These are phyloP conservation scores for Baeospora myosura DNA, from an alignment of 1,284 basidiomycete species.

Conservation along the genomic window DNA sequence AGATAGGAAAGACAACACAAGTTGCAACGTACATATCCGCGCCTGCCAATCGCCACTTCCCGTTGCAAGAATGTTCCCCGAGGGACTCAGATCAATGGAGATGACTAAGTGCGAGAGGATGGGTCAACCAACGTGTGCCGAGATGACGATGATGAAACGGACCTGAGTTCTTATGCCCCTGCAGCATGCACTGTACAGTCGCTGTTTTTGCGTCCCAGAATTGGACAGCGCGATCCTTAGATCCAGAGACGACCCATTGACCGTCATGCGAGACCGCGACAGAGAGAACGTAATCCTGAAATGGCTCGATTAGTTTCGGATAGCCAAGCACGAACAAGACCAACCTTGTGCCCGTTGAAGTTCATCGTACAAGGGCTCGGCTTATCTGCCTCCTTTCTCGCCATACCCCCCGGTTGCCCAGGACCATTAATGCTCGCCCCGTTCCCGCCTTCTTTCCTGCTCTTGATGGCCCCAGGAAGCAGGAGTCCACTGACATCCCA, in stretches of 20 bases:
- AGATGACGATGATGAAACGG: slow-evolving; percentile 15
- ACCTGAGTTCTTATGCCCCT: slow-evolving; percentile 87
- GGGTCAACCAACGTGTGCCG: slow-evolving; percentile 41
- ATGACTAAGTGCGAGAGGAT: slow-evolving; percentile 47
- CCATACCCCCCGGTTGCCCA: slow-evolving; percentile 12
- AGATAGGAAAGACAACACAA: not conserved
- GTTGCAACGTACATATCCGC: slow-evolving; percentile 58
- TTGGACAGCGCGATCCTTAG: slow-evolving; percentile 84
- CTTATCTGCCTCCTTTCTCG: slow-evolving; percentile 24
- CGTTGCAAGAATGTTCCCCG: slow-evolving; percentile 72
- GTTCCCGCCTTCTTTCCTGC: slow-evolving; percentile 36
- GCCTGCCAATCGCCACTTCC: slow-evolving; percentile 85
- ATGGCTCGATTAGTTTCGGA: slow-evolving; percentile 4
- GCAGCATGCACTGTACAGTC: slow-evolving; percentile 75
- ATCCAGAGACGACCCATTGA: slow-evolving; percentile 84
- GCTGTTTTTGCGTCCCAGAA: slow-evolving; percentile 81
- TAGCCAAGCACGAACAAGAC: slow-evolving; percentile 16
- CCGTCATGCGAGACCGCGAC: slow-evolving; percentile 81
- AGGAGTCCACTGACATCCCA: slow-evolving; percentile 70
- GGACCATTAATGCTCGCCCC: slow-evolving; percentile 18
- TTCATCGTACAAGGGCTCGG: slow-evolving; percentile 61
- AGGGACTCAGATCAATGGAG: slow-evolving; percentile 74
- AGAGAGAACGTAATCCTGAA: slow-evolving; percentile 69
- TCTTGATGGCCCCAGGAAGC: slow-evolving; percentile 21
- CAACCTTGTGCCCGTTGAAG: slow-evolving; percentile 79